Percentiles rank a stretch among this genome's conserved stretches.
Conservation (phyloP, 768 basidiomycete genomes). For the Serendipita vermifera region DNA sequence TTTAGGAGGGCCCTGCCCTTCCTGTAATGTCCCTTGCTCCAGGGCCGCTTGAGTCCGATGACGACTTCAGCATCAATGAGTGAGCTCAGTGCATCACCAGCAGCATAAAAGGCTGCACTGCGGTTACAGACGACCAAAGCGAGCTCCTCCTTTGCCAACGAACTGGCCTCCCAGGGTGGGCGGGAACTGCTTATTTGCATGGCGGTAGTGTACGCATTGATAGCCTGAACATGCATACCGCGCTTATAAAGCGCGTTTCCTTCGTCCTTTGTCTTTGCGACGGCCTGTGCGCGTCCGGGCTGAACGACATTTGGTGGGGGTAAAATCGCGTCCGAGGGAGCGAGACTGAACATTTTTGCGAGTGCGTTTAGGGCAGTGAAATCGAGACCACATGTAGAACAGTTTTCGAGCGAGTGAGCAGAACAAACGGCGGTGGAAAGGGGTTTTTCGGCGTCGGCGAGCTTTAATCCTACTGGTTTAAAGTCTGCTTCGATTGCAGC, state of each 20-base stretch:
- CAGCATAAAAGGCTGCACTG: constrained; percentile 71
- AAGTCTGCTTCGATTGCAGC: constrained; percentile 68
- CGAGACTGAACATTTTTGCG: constrained; percentile 50
- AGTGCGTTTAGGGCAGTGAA: constrained; percentile 66
- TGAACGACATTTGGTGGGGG: constrained; percentile 70
- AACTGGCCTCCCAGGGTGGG: constrained; percentile 80
- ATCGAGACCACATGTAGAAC: constrained; percentile 59
- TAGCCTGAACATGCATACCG: constrained; percentile 54
- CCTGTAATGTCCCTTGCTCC: constrained; percentile 95
- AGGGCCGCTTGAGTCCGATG: constrained; percentile 66
- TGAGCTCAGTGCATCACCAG: constrained; percentile 61
- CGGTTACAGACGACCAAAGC: constrained; percentile 84
- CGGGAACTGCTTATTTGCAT: constrained; percentile 64
- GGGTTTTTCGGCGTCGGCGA: constrained; percentile 40
- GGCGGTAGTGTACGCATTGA: constrained; percentile 67
- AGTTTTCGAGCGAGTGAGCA: constrained; percentile 58
- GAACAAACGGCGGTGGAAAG: constrained; percentile 41
- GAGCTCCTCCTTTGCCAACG: constrained; percentile 77
- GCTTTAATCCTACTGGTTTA: constrained; percentile 39
- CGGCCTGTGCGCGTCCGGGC: constrained; percentile 58
- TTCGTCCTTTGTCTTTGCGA: constrained; percentile 78
- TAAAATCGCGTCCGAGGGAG: constrained; percentile 30
- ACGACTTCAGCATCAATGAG: constrained; percentile 87
- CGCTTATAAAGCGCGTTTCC: constrained; percentile 80
- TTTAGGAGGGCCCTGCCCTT: constrained; percentile 80